Evolutionary conservation across 768 basidiomycete species (phyloP), one percentile per base, ranked within the genome.

Genomic region (Trametes cingulata): DNA sequence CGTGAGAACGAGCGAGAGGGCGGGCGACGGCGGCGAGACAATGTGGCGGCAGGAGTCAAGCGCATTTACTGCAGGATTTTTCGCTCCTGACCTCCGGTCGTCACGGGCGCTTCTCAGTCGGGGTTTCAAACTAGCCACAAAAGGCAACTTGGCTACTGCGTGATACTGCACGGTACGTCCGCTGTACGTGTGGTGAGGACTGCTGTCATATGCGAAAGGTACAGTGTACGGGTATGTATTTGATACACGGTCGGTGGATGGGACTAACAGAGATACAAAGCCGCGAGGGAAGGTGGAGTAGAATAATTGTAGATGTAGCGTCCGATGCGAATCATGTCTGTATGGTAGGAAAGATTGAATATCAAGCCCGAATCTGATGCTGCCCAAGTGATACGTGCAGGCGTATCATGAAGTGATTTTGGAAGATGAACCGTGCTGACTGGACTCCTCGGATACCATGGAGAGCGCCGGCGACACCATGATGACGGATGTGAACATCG

Each of bases 401-500:
- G 15, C 20, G 20, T 25, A 25, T 54, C 52, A 54, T 33, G 52
- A 0, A 5, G n/a, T 10, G 1, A 27, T 27, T 27, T 37, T 41
- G n/a, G n/a, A n/a, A n/a, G n/a, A n/a, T 14, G 15, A 19, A 3
- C 39, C 54, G 20, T 47, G 45, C 25, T 56, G 55, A 20, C 46
- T 37, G n/a, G 51, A 35, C 35, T 62, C 61, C 19, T 62, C 65
- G 2, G 65, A 66, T 6, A 63, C 56, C 58, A 60, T 55, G 14
- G 65, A 66, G 12, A 66, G 53, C 25, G 65, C 60, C 3, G 65
- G 65, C 6, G 65, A 63, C 6, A 66, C 48, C 47, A 63, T 52
- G 36, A 66, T 58, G 33, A 66, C 62, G 25, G 65, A 66, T 7
- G 65, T 63, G 45, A 66, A 66, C 47, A 66, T 59, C 22, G 62